Percentiles rank a stretch among this genome's conserved stretches.
These are phyloP conservation scores for Cytidiella melzeri DNA, from an alignment of 768 basidiomycete species.

Conservation along the genomic window DNA sequence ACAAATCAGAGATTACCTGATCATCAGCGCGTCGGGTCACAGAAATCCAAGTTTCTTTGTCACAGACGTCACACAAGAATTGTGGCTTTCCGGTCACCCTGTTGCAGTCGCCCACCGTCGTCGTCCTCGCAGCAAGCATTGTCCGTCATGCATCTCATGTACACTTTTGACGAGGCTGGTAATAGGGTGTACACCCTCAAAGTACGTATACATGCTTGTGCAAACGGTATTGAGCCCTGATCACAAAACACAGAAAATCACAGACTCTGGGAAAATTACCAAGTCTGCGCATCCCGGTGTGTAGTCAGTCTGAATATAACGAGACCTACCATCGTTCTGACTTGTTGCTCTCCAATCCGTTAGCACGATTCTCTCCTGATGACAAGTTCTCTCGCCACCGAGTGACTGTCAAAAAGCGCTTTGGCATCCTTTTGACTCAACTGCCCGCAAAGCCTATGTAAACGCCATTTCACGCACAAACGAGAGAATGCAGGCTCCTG, in stretches of 20 bases:
- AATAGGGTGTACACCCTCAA: constrained; percentile 91
- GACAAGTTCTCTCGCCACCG: constrained; percentile 99
- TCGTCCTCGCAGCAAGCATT: background rate
- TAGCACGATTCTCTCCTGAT: constrained; percentile 97
- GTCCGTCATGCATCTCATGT: constrained; percentile 92
- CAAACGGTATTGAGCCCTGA: no score
- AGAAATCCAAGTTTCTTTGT: no score
- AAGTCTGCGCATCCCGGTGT: constrained; percentile 97
- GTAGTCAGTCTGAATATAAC: no score
- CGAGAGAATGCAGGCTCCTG: no score
- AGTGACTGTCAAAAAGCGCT: constrained; percentile 94
- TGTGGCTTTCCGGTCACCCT: background rate
- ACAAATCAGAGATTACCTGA: no score
- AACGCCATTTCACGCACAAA: constrained; percentile 14
- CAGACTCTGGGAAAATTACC: constrained; percentile 73
- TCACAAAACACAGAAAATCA: constrained; percentile 86
- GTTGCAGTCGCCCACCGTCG: background rate
- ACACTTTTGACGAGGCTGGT: constrained; percentile 70
- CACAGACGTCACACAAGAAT: no score
- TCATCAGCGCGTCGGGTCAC: no score
- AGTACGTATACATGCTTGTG: constrained; percentile 40
- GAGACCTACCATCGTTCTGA: background rate
- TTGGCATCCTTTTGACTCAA: constrained; percentile 84
- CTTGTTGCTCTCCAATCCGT: background rate
- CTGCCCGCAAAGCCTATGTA: constrained; percentile 85